phyloP scores from a whole-genome alignment of 148 eudicot genomes.

The Limonium bicolor region DNA sequence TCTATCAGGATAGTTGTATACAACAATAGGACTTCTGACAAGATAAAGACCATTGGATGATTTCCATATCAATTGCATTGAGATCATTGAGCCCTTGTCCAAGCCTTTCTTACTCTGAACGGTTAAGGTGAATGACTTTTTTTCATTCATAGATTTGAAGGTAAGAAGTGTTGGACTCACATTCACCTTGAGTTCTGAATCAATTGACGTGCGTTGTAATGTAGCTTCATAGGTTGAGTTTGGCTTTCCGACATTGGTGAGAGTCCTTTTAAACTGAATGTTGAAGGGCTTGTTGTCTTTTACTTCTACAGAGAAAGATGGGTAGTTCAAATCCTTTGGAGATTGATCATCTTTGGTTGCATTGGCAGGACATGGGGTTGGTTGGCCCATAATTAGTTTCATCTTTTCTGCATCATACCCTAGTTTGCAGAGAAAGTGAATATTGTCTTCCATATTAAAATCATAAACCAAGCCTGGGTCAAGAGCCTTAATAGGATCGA shows the following conservation, averaged over 20 bases:
- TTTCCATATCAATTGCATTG: too few relatives aligned
- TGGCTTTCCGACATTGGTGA: not conserved
- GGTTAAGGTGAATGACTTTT: too few relatives aligned
- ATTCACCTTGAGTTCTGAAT: too few relatives aligned
- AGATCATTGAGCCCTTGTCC: too few relatives aligned
- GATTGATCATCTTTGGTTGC: not conserved
- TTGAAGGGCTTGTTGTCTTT: not conserved
- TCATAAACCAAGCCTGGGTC: constrained; percentile 3
- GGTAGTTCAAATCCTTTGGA: constrained; percentile 2
- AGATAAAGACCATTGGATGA: too few relatives aligned
- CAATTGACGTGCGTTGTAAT: too few relatives aligned
- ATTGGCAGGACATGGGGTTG: not conserved
- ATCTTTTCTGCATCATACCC: not conserved
- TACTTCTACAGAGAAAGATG: not conserved
- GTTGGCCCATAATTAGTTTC: not conserved
- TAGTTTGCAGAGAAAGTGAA: constrained; percentile 2
- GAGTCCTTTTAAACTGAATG: not conserved
- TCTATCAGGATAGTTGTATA: too few relatives aligned
- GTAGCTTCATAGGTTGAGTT: too few relatives aligned
- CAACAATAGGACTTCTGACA: too few relatives aligned
- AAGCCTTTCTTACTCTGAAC: too few relatives aligned
- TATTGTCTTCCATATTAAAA: not conserved
- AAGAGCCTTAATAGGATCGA: not conserved
- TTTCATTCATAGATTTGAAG: too few relatives aligned
- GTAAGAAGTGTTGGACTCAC: too few relatives aligned